Conservation (phyloP, 176 grass and related monocot genomes). For the Avena eriantha region DNA sequence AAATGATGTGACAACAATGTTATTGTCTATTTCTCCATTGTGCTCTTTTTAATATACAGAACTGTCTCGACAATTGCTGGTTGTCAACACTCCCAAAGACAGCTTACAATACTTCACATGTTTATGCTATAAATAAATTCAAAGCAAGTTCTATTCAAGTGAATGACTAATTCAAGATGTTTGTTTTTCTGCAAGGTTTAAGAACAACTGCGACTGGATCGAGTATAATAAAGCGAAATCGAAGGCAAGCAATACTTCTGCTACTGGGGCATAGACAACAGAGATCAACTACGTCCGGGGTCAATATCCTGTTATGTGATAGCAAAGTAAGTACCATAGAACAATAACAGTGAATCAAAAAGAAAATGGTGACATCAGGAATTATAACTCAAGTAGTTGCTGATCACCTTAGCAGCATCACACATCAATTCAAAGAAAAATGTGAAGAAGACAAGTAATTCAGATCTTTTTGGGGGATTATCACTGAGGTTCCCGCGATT, state of each 20-base stretch:
- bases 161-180: not conserved
- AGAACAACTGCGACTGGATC: not conserved
- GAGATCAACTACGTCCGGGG: not conserved
- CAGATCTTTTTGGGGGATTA: not conserved
- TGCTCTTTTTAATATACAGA: not conserved
- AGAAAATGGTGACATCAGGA: not conserved
- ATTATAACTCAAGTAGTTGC: not conserved
- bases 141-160: not conserved
- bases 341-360: not conserved
- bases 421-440: not conserved
- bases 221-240: not conserved
- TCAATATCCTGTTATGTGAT: constrained; percentile 8
- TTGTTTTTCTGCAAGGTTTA: constrained; percentile 14
- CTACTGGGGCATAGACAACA: not conserved
- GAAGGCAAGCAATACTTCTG: constrained; percentile 3
- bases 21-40: not conserved
- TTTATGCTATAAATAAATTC: constrained; percentile 11
- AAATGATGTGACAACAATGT: not conserved
- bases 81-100: not conserved
- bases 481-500: not conserved
- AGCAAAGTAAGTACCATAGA: not conserved
- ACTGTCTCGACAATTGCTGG: not conserved
- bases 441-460: not conserved
- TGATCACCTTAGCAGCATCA: constrained; percentile 4
- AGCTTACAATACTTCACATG: constrained; percentile 16